A percentile compares a stretch with the other conserved stretches of the same genome.
phyloP scores from a whole-genome alignment of 306 rosid genomes.

The Trichosanthes truncata region DNA sequence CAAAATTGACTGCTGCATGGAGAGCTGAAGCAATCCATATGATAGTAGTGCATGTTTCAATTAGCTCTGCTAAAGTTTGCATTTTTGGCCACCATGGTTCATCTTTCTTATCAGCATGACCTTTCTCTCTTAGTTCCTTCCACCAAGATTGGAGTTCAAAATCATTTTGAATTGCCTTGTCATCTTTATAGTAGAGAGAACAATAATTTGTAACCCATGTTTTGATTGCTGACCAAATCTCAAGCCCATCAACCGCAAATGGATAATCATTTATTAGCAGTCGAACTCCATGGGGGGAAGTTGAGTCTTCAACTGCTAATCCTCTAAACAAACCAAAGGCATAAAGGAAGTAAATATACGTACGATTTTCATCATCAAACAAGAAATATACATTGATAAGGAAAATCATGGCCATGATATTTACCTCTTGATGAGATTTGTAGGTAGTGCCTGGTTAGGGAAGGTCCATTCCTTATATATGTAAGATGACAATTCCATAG shows the following conservation, averaged over 20 bases:
- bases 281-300: conserved; percentile 39
- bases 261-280: conserved; percentile 67
- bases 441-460: conserved; percentile 68
- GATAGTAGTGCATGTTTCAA: conserved; percentile 45
- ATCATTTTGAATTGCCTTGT: conserved; percentile 30
- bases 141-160: conserved; percentile 60
- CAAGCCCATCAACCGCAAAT: conserved; percentile 71
- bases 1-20: conserved; percentile 77
- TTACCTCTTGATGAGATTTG: conserved; percentile 67
- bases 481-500: conserved; percentile 59
- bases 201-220: conserved; percentile 59
- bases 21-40: conserved; percentile 68
- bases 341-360: background rate
- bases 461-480: conserved; percentile 70
- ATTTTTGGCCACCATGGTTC: conserved; percentile 78
- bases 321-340: conserved; percentile 27
- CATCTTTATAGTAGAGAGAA: conserved; percentile 38
- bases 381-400: too few species aligned
- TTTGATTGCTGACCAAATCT: conserved; percentile 54
- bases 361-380: too few species aligned
- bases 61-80: conserved; percentile 39
- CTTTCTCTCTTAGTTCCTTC: conserved; percentile 59
- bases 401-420: background rate
- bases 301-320: conserved; percentile 52
- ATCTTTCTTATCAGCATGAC: conserved; percentile 58